A percentile compares a stretch with the other conserved stretches of the same genome.
Conservation (phyloP, 1,284 basidiomycete genomes). For the Marasmius fiardii region DNA sequence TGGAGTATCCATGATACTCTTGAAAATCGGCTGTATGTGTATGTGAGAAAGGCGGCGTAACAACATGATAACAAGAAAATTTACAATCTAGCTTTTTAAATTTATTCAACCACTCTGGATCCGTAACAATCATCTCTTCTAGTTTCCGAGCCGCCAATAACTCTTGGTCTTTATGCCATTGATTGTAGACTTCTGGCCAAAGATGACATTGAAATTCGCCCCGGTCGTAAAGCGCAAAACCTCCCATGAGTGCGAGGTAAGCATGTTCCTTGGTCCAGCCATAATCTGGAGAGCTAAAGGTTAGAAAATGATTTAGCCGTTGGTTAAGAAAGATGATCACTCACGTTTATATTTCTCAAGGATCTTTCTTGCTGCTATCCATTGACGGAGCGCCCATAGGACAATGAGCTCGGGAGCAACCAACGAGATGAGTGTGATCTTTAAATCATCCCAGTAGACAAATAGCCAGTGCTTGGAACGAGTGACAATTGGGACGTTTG, state of each 20-base stretch:
- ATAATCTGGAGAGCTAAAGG: conserved; percentile 3
- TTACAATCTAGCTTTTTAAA: background rate
- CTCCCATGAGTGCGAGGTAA: conserved; percentile 26
- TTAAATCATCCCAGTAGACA: conserved; percentile 7
- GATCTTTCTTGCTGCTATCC: conserved; percentile 18
- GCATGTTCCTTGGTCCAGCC: conserved; percentile 22
- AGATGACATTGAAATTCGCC: background rate
- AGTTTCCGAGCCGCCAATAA: no score
- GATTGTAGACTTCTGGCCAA: background rate
- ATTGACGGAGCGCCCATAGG: conserved; percentile 23
- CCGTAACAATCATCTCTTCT: background rate
- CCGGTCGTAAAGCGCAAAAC: conserved; percentile 18
- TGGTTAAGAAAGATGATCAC: background rate
- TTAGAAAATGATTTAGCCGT: background rate
- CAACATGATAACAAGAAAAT: background rate
- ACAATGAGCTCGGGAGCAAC: conserved; percentile 25
- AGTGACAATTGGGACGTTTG: conserved; percentile 24
- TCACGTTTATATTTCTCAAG: conserved; percentile 11
- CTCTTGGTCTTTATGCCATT: background rate
- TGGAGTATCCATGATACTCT: no score
- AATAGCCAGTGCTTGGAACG: background rate
- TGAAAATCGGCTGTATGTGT: background rate
- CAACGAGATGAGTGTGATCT: conserved; percentile 20
- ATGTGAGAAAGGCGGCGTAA: background rate
- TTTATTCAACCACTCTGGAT: background rate